Conservation (phyloP, 768 basidiomycete species). For the Leccinum rimulosum region DNA sequence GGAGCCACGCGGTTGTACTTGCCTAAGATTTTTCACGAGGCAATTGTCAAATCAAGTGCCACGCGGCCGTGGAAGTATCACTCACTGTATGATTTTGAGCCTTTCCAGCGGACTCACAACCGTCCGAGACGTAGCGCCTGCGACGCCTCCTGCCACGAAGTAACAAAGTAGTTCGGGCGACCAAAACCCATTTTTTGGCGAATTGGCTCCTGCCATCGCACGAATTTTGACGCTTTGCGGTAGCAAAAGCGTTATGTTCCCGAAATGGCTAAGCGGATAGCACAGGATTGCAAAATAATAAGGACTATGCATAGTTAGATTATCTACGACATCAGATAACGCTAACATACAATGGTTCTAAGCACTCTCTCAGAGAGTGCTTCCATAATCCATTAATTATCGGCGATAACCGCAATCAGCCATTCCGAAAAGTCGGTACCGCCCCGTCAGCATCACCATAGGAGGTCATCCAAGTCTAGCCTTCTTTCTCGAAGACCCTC, state of each 20-base stretch:
- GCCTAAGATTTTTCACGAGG: slow-evolving; percentile 45
- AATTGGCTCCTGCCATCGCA: slow-evolving; percentile 25
- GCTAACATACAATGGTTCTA: not conserved
- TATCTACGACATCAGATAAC: not conserved
- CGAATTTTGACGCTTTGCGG: slow-evolving; percentile 2
- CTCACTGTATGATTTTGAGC: slow-evolving; percentile 95
- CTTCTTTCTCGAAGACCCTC: slow-evolving; percentile 55
- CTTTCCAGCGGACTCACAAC: slow-evolving; percentile 91
- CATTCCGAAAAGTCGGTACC: not conserved
- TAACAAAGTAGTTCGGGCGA: slow-evolving; percentile 39
- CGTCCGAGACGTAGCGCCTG: slow-evolving; percentile 75
- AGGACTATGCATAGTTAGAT: not conserved
- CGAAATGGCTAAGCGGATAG: not conserved
- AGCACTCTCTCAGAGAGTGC: not conserved
- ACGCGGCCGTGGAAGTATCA: slow-evolving; percentile 9
- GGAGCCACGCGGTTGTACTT: slow-evolving; percentile 76
- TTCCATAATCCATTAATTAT: not conserved
- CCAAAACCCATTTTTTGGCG: slow-evolving; percentile 30
- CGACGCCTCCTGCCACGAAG: slow-evolving; percentile 54
- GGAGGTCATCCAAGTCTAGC: slow-evolving; percentile 45
- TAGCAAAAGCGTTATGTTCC: slow-evolving; percentile 1
- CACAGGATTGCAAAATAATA: slow-evolving; percentile 10
- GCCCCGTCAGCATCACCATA: not conserved
- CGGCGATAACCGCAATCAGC: not conserved
- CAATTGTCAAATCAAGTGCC: slow-evolving; percentile 1